phyloP scores from a whole-genome alignment of 176 grass and related monocot species.

The Carex littledalei region DNA sequence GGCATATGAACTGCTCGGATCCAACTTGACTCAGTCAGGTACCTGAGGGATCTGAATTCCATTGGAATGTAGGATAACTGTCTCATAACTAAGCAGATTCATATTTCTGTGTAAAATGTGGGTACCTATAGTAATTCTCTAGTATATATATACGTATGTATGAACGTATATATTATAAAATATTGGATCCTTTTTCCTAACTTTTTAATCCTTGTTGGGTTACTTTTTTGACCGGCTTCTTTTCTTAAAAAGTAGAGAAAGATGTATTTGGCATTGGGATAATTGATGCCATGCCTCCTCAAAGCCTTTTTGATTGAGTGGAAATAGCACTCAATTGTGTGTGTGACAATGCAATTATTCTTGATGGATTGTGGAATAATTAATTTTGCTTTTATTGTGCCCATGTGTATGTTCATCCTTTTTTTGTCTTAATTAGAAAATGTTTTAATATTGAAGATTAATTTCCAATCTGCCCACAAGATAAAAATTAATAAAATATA shows the following conservation, averaged over 20 bases:
- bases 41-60: too few species aligned
- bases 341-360: conserved; percentile 25
- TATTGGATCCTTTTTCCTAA: conserved; percentile 16
- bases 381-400: not conserved
- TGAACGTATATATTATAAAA: not conserved
- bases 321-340: conserved; percentile 30
- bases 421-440: not conserved
- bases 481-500: not conserved
- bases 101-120: not conserved
- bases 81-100: not conserved
- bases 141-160: not conserved
- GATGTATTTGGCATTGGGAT: conserved; percentile 30
- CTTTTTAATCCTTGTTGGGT: conserved; percentile 27
- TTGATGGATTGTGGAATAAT: conserved; percentile 26
- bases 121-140: not conserved
- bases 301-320: conserved; percentile 27
- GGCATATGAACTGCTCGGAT: too few species aligned
- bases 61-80: not conserved
- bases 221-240: conserved; percentile 33
- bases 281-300: conserved; percentile 27
- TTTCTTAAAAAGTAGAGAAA: conserved; percentile 35
- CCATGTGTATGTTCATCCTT: too few species aligned
- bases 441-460: not conserved
- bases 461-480: not conserved
- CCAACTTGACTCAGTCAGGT: too few species aligned